phyloP scores from a whole-genome alignment of 306 rosid genomes.

The Potentilla sterilis region DNA sequence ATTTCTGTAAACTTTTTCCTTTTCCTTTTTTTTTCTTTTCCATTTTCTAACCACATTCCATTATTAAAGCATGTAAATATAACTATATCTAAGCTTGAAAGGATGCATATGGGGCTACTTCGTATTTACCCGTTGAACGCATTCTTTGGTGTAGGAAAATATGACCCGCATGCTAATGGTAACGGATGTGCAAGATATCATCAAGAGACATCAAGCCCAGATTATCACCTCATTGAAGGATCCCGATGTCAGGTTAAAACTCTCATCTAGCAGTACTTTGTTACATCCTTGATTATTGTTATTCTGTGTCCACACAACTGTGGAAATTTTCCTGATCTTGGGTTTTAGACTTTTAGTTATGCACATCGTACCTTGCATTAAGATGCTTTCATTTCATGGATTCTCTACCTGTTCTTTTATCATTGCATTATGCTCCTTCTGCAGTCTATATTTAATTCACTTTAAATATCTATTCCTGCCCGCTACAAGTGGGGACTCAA shows the following conservation, averaged over 20 bases:
- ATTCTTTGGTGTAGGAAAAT: slow-evolving; percentile 75
- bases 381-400: background rate
- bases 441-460: background rate
- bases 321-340: background rate
- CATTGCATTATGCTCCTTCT: background rate
- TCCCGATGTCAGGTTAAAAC: slow-evolving; percentile 91
- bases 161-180: slow-evolving; percentile 99
- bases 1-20: background rate
- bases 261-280: slow-evolving; percentile 9
- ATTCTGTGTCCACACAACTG: background rate
- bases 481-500: background rate
- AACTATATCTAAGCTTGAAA: slow-evolving; percentile 15
- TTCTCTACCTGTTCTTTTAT: background rate
- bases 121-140: slow-evolving; percentile 25
- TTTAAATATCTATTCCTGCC: background rate
- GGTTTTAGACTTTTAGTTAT: background rate
- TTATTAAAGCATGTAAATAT: background rate
- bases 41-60: background rate
- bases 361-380: background rate
- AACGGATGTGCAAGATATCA: slow-evolving; percentile 96
- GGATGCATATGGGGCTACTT: slow-evolving; percentile 21
- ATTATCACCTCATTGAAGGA: slow-evolving; percentile 96
- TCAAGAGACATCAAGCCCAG: slow-evolving; percentile 98
- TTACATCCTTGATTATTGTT: slow-evolving; percentile 25
- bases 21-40: background rate